Evolutionary conservation across 2,329 filamentous ascomycete genomes (phyloP), one percentile per base, ranked within the genome.

Genomic region (Akanthomyces muscarius): DNA sequence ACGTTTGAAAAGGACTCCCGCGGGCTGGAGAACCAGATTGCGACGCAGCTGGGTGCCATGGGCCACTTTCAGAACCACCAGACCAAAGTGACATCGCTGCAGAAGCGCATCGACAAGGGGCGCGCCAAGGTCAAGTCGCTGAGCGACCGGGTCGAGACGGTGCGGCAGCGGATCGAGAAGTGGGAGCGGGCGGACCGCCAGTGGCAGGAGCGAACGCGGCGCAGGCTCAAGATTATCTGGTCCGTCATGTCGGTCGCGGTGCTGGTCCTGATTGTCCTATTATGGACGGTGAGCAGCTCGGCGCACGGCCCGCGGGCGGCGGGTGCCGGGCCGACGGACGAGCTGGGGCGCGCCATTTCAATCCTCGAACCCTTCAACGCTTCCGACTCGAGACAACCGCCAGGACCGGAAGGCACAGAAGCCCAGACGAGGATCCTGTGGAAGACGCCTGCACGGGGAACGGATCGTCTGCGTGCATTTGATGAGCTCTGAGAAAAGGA

Each of bases 161-260:
- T 91, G 14, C 81, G 85, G 56, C 76, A 81, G 62, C 81, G 85
- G 8, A 85, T 93, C 16, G 87, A 90, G 71, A 77, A 79, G 33
- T 90, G 89, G 82, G 88, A 90, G 72, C 80, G 79, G 62, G 81
- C 84, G 1, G 89, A 92, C 73, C 80, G 78, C 54, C 84, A 86
- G 69, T 89, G 87, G 81, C 85, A 90, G 74, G 86, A 89, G 69
- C 85, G 80, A 69, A 89, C 86, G n/a, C 78, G 86, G 65, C 80
- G 78, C 71, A 81, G 87, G 56, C 76, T 91, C 65, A 85, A 83
- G 67, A 80, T 83, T 23, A 76, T 89, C 53, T 91, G 88, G 86
- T 80, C 85, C 45, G 79, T 86, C 65, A 83, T 82, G 64, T 83
- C 77, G 25, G 71, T 79, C 10, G 64, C 82, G 41, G 71, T 77